Base-by-base conservation (phyloP, 2,329 filamentous ascomycete genomes). In the Aspergillus novoparasiticus region DNA sequence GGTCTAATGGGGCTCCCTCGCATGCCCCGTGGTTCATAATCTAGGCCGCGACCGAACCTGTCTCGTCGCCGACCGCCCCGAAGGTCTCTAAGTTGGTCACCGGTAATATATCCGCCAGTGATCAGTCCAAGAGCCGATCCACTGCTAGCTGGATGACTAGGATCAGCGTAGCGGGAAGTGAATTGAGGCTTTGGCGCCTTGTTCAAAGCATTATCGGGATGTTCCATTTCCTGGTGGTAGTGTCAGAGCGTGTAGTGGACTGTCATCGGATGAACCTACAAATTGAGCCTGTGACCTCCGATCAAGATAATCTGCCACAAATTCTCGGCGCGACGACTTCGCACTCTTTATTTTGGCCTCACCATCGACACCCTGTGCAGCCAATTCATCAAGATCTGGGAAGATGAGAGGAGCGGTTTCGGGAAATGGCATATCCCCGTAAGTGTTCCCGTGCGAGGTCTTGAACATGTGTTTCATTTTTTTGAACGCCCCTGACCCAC, bases 281-380 rank as follows among this genome's bases (percentile, higher is more conserved):
- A 82, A 85, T 51, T 75, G 69, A 0, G 82, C 81, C 56, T 82
- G 80, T 0, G 82, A 80, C 23, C 82, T 73, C 16, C 81, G 78
- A 67, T 87, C 84, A 51, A 82, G 69, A 67, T 86, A 86, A 51
- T 80, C 77, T 4, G 71, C 73, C n/a, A 86, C 73, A 66, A 84
- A 78, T 1, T 69, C 67, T 56, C 64, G 63, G 19, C 59, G 39
- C 36, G 59, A 50, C 21, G 48, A 51, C 26, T 54, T 54, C 1
- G 53, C 23, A 54, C 64, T 64, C 54, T 68, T 64, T 65, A 69
- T 66, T 59, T 67, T 64, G 23, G 62, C 51, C 28, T 61, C 51
- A 14, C 59, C 23, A 28, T 72, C 67, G 12, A 62, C 55, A 0
- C 63, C 57, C 2, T 58, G 23, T 5, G 51, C 36, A 0, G 32